A percentile compares a stretch with the other conserved stretches of the same genome.
Evolutionary conservation across 2,329 filamentous ascomycete genomes (phyloP).

Genomic region (Phaeosphaeriaceae sp.): DNA sequence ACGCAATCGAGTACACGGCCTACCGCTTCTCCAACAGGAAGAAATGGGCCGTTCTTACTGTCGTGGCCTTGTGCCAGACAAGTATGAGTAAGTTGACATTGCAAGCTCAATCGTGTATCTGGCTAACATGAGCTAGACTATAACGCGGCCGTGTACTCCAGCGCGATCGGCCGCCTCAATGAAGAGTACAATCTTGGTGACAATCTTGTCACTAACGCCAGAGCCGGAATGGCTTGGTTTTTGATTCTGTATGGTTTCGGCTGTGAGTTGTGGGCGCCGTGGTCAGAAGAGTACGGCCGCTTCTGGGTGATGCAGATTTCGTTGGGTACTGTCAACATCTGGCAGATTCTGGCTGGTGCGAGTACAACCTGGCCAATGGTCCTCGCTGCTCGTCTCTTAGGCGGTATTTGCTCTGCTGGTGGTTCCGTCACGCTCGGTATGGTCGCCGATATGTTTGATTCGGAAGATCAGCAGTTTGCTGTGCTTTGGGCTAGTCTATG

Average conservation of each 20-base stretch:
- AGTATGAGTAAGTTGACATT: too few species aligned
- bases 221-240: conserved; percentile 75
- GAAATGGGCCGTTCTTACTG: conserved; percentile 62
- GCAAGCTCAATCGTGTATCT: too few species aligned
- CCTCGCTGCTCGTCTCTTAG: conserved; percentile 65
- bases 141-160: conserved; percentile 64
- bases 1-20: conserved; percentile 46
- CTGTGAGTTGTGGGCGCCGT: conserved; percentile 82
- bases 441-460: conserved; percentile 68
- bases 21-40: conserved; percentile 56
- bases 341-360: conserved; percentile 67
- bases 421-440: conserved; percentile 71
- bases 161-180: conserved; percentile 58
- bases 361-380: conserved; percentile 57
- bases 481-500: conserved; percentile 65
- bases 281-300: conserved; percentile 82
- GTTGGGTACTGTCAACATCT: conserved; percentile 77
- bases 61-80: conserved; percentile 63
- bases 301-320: conserved; percentile 77
- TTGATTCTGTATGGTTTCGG: conserved; percentile 82
- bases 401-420: conserved; percentile 61
- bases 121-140: too few species aligned
- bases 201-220: conserved; percentile 55
- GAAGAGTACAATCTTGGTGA: too few species aligned
- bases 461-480: conserved; percentile 72